These are phyloP conservation scores for Fraxinus platypoda DNA, from an alignment of 305 asterid genomes.

Conservation along the genomic window DNA sequence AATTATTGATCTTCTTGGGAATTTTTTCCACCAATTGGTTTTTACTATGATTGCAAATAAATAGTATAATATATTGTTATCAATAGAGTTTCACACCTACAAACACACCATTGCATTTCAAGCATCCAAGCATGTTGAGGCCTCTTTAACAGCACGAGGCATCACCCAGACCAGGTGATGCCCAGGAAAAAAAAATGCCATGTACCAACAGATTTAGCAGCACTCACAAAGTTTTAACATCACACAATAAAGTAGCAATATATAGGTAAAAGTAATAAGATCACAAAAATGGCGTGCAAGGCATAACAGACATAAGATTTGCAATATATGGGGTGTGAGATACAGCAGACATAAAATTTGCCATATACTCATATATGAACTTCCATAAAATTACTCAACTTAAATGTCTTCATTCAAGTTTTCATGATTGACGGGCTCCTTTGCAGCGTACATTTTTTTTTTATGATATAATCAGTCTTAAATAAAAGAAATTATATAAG, in stretches of 20 bases:
- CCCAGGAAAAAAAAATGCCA: background rate
- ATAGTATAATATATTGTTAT: background rate
- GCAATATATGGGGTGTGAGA: background rate
- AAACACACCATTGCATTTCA: background rate
- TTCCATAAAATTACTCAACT: background rate
- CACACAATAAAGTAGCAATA: background rate
- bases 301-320: background rate
- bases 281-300: background rate
- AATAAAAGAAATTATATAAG: background rate
- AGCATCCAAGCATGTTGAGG: background rate
- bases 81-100: background rate
- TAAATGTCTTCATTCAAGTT: conserved; percentile 12
- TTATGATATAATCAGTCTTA: background rate
- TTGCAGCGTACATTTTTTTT: background rate
- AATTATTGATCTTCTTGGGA: background rate
- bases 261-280: conserved; percentile 3
- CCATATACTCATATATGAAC: background rate
- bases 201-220: conserved; percentile 9
- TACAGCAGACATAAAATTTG: background rate
- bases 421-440: conserved; percentile 14
- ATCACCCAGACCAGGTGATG: background rate
- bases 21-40: background rate
- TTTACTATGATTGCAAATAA: background rate
- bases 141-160: background rate
- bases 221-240: conserved; percentile 2